phyloP scores from a whole-genome alignment of 2,329 filamentous ascomycete genomes.

The Microdochium bolleyi region DNA sequence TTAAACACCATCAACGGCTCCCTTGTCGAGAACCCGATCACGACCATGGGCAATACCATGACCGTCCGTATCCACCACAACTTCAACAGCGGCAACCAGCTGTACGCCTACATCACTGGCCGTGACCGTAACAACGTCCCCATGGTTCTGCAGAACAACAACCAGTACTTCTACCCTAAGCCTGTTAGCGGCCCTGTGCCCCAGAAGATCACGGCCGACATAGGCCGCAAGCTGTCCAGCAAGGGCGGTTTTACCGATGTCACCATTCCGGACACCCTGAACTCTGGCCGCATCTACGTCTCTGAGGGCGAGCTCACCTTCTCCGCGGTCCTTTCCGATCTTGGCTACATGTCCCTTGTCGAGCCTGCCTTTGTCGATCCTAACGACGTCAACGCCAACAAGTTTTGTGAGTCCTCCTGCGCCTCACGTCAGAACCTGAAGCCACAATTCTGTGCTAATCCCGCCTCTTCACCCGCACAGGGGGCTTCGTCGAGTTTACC shows the following conservation, averaged over 20 bases:
- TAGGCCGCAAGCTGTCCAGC: slow-evolving; percentile 23
- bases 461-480: neutral
- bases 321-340: slow-evolving; percentile 13
- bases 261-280: slow-evolving; percentile 21
- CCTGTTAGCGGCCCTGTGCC: slow-evolving; percentile 22
- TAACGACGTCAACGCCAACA: slow-evolving; percentile 6
- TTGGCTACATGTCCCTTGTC: slow-evolving; percentile 15
- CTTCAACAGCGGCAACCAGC: neutral
- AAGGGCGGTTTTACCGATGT: slow-evolving; percentile 23
- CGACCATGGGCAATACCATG: slow-evolving; percentile 6
- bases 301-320: slow-evolving; percentile 22
- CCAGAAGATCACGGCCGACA: slow-evolving; percentile 18
- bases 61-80: slow-evolving; percentile 3
- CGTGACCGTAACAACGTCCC: slow-evolving; percentile 16
- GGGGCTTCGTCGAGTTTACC: slow-evolving; percentile 16
- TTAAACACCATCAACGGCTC: slow-evolving; percentile 32
- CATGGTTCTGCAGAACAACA: slow-evolving; percentile 28
- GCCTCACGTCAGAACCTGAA: no score
- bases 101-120: slow-evolving; percentile 27
- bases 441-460: no score
- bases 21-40: neutral
- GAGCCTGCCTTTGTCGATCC: slow-evolving; percentile 17
- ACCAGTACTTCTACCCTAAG: slow-evolving; percentile 30
- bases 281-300: slow-evolving; percentile 23
- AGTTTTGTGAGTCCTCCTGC: neutral